These are phyloP conservation scores for Conringia planisiliqua DNA, from an alignment of 345 rosid genomes.

Conservation along the genomic window DNA sequence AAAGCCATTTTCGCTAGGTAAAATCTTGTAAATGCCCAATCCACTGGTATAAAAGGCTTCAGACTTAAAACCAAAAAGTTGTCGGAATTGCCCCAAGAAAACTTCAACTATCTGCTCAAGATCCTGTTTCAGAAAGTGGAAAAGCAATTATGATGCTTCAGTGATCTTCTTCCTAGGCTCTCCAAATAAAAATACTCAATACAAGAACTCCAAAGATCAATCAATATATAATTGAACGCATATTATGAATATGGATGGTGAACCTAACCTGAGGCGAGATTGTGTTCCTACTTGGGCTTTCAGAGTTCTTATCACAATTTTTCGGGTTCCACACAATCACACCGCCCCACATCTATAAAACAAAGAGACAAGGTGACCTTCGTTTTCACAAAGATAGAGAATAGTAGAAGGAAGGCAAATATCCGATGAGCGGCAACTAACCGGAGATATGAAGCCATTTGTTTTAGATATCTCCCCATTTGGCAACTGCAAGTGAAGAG, in stretches of 20 bases:
- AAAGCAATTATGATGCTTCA: not conserved
- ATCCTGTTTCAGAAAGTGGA: conserved; percentile 55
- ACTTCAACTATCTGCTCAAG: conserved; percentile 72
- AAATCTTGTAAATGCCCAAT: conserved; percentile 55
- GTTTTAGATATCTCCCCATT: conserved; percentile 82
- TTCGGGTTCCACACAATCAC: conserved; percentile 78
- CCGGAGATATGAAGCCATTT: conserved; percentile 95
- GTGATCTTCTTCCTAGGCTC: conserved; percentile 8
- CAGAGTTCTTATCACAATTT: conserved; percentile 49
- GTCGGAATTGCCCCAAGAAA: conserved; percentile 89
- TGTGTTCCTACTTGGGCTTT: conserved; percentile 39
- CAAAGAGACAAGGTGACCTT: not conserved
- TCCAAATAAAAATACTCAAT: not conserved
- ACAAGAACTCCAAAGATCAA: not conserved
- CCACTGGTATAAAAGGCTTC: conserved; percentile 48
- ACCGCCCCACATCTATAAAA: conserved; percentile 94
- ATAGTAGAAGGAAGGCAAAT: conserved; percentile 13
- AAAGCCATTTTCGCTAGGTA: conserved; percentile 81
- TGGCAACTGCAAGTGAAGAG: conserved; percentile 77
- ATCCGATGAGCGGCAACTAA: conserved; percentile 37
- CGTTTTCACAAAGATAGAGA: not conserved
- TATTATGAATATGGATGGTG: not conserved
- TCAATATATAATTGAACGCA: not conserved
- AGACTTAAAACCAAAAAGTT: conserved; percentile 81
- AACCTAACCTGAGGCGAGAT: conserved; percentile 59